Conservation (phyloP, 345 rosid species). For the Toxicodendron radicans region DNA sequence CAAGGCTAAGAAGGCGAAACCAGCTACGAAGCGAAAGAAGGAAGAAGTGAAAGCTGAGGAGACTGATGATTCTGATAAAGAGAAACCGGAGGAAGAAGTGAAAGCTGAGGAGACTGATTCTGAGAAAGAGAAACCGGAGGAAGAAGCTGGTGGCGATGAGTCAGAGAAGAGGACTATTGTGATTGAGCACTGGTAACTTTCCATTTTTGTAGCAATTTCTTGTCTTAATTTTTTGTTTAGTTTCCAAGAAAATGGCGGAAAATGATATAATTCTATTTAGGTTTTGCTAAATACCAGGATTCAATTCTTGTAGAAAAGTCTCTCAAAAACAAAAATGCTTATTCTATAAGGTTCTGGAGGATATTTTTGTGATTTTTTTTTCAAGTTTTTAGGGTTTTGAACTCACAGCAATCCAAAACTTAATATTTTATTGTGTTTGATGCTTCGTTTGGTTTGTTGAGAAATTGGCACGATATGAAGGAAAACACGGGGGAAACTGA, state of each 20-base stretch:
- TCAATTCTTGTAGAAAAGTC: background rate
- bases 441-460: background rate
- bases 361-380: background rate
- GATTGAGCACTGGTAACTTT: slow-evolving; percentile 59
- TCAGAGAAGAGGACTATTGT: slow-evolving; percentile 44
- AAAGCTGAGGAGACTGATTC: slow-evolving; percentile 11
- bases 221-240: background rate
- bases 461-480: background rate
- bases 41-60: no score
- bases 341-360: background rate
- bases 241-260: slow-evolving; percentile 11
- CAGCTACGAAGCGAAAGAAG: slow-evolving; percentile 7
- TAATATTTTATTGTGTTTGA: background rate
- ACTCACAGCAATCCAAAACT: background rate
- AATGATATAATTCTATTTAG: background rate
- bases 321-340: background rate
- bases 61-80: no score
- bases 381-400: background rate
- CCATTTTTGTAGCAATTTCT: background rate
- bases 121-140: slow-evolving; percentile 6
- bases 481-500: background rate
- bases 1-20: slow-evolving; percentile 31
- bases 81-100: no score
- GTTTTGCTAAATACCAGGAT: background rate
- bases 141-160: slow-evolving; percentile 22